Base-by-base conservation (phyloP, 139 green algal species). In the Mychonastes homosphaera region DNA sequence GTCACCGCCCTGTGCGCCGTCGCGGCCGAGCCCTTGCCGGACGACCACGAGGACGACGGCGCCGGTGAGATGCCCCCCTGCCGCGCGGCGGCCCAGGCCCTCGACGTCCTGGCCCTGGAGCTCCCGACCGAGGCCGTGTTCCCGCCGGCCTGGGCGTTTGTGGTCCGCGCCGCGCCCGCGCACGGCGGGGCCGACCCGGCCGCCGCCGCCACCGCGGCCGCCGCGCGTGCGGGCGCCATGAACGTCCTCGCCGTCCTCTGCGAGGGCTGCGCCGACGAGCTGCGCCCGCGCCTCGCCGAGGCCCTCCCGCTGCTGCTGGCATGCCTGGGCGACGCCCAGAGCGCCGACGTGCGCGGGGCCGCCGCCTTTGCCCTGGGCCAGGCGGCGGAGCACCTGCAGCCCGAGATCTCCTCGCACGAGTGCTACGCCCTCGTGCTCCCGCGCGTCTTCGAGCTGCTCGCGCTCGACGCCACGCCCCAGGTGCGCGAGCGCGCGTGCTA, bases 361-460 rank as follows among this genome's bases (percentile, higher is more conserved):
- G 80, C 83, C 16, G 77, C 72, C 3, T 87, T 85, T 63, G 74
- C 80, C 12, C 30, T 90, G 35, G 83, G 80, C 15, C 74, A 89
- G 72, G 68, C 87, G 49, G 77, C 79, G 16, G 80, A 83, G 65
- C 74, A 83, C 53, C 62, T 86, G 63, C 67, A 82, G 62, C 75
- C 77, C 0, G 77, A 88, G 27, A 70, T 86, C 10, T 62, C 72
- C 18, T 56, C 74, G 51, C 73, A 87, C 53, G n/a, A n/a, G n/a
- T n/a, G n/a, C n/a, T 84, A 85, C 62, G 65, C 75, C 35, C 49
- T 61, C 27, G 65, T 76, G 26, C 68, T 87, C 48, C 76, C 76
- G 19, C 49, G 56, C 24, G 50, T 83, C 51, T 72, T 83, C 13
- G 44, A 46, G 24, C 51, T 73, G 29, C 58, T 80, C 49, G 35